These are phyloP conservation scores for Helenozyma rhizophorensis DNA, from an alignment of 805 yeast genomes.

Conservation along the genomic window DNA sequence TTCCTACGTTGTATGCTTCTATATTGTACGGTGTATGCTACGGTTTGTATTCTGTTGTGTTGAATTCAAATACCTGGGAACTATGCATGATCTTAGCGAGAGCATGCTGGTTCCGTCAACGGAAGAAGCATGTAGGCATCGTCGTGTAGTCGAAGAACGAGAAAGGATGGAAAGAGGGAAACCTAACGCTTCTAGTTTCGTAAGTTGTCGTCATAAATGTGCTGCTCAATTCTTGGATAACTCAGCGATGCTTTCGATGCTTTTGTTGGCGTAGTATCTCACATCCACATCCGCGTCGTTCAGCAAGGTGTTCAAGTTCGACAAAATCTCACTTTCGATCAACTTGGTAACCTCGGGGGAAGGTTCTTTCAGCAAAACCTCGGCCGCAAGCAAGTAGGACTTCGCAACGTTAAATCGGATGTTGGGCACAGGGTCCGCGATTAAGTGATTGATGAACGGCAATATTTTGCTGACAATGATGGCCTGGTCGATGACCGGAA, in stretches of 20 bases:
- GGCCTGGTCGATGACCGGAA: slow-evolving; percentile 59
- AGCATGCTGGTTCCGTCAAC: too few species aligned
- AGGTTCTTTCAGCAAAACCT: slow-evolving; percentile 37
- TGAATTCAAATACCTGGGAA: too few species aligned
- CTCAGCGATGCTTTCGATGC: slow-evolving; percentile 35
- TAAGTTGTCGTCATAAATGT: too few species aligned
- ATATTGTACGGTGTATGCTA: too few species aligned
- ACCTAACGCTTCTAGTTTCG: too few species aligned
- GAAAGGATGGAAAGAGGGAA: too few species aligned
- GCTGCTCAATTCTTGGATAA: too few species aligned
- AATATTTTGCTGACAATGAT: slow-evolving; percentile 62
- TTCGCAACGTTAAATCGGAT: slow-evolving; percentile 94
- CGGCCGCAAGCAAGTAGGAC: slow-evolving; percentile 60
- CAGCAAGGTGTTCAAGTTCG: slow-evolving; percentile 59
- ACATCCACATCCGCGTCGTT: slow-evolving; percentile 86
- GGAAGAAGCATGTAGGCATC: too few species aligned
- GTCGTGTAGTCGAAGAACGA: too few species aligned
- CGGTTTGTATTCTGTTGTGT: too few species aligned
- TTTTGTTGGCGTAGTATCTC: slow-evolving; percentile 73
- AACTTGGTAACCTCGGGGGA: slow-evolving; percentile 17
- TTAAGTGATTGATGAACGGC: slow-evolving; percentile 73
- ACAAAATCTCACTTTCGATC: slow-evolving; percentile 47
- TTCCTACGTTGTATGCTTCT: too few species aligned
- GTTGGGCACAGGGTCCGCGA: slow-evolving; percentile 85
- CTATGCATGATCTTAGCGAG: too few species aligned